A percentile compares a stretch with the other conserved stretches of the same genome.
These are phyloP conservation scores for Cladobotryum protrusum DNA, from an alignment of 2,329 filamentous ascomycete species.

Conservation along the genomic window DNA sequence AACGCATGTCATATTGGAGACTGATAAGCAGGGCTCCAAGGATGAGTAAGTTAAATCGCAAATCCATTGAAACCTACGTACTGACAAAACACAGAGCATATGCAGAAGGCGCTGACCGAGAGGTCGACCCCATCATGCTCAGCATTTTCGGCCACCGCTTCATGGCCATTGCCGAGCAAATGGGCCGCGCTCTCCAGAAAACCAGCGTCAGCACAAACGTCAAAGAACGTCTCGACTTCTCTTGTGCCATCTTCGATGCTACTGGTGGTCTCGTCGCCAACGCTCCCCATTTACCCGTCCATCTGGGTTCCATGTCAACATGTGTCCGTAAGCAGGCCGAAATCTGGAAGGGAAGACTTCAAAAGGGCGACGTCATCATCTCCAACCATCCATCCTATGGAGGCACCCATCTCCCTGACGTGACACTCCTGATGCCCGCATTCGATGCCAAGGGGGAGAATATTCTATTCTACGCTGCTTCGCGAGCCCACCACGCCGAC, in stretches of 20 bases:
- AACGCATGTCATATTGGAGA: conserved; percentile 85
- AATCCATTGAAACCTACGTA: neutral
- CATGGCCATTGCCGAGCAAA: conserved; percentile 82
- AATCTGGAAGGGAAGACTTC: conserved; percentile 72
- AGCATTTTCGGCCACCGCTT: conserved; percentile 78
- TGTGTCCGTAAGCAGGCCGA: conserved; percentile 71
- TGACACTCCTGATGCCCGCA: conserved; percentile 73
- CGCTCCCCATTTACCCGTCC: conserved; percentile 72
- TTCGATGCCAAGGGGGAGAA: conserved; percentile 59
- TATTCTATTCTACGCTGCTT: conserved; percentile 77
- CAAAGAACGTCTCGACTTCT: conserved; percentile 77
- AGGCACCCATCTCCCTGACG: conserved; percentile 76
- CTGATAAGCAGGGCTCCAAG: conserved; percentile 50
- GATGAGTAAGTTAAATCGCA: conserved; percentile 21
- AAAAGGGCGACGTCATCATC: conserved; percentile 73
- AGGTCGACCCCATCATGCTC: conserved; percentile 69
- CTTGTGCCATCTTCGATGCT: conserved; percentile 72
- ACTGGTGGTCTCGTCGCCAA: conserved; percentile 72
- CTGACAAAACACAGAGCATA: conserved; percentile 15
- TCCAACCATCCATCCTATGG: conserved; percentile 81
- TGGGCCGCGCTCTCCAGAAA: conserved; percentile 74
- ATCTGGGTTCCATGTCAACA: conserved; percentile 77
- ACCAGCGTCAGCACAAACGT: conserved; percentile 77
- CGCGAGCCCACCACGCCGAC: conserved; percentile 76
- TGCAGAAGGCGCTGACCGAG: conserved; percentile 17